Evolutionary conservation across 495 filamentous ascomycete genomes (phyloP).

Genomic region (Rusavskia elegans): DNA sequence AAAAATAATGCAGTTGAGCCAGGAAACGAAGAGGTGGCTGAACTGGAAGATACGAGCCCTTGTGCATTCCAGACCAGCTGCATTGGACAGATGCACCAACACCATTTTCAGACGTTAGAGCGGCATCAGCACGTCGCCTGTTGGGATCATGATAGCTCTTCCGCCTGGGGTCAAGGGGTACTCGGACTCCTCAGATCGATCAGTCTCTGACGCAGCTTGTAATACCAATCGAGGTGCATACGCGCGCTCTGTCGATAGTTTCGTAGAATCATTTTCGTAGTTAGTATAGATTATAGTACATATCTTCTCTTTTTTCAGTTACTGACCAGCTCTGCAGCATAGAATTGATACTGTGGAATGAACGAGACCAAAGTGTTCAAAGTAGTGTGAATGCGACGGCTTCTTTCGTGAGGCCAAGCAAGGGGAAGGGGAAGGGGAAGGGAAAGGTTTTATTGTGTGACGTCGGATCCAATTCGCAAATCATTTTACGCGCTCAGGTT

Average conservation of each 20-base stretch:
- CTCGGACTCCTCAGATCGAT: not conserved
- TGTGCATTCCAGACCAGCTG: not conserved
- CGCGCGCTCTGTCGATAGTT: too few relatives aligned
- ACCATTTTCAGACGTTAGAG: not conserved
- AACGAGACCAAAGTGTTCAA: too few relatives aligned
- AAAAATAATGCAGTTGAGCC: not conserved
- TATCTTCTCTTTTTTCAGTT: too few relatives aligned
- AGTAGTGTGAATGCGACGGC: too few relatives aligned
- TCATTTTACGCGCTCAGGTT: not conserved
- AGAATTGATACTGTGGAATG: too few relatives aligned
- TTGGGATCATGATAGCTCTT: not conserved
- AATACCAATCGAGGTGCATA: too few relatives aligned
- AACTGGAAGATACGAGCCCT: not conserved
- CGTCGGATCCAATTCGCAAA: not conserved
- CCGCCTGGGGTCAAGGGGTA: not conserved
- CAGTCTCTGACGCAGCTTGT: too few relatives aligned
- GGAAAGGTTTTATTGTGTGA: not conserved
- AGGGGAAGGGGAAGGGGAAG: not conserved
- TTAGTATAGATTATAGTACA: too few relatives aligned
- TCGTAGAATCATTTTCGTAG: too few relatives aligned
- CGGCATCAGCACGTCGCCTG: not conserved
- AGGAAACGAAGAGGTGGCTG: not conserved
- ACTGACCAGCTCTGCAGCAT: too few relatives aligned
- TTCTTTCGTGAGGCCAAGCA: not conserved
- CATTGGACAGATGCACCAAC: not conserved